phyloP scores from a whole-genome alignment of 345 rosid genomes.

The Rhodomyrtus tomentosa region DNA sequence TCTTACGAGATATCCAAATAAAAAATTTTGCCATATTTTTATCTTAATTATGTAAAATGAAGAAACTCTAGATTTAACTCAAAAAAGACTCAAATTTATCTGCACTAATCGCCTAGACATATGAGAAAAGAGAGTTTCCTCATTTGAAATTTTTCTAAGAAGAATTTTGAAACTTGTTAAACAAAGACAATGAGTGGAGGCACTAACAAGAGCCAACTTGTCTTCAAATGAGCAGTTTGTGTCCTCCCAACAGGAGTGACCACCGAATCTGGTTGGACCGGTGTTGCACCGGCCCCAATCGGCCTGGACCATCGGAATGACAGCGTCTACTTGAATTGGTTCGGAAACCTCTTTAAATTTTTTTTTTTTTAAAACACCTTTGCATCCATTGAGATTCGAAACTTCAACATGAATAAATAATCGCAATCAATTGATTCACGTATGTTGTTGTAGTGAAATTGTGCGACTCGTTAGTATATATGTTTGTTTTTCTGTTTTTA shows the following conservation, averaged over 20 bases:
- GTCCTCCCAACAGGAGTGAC: neutral
- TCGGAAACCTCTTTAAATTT: too few species aligned
- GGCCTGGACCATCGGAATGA: rapidly evolving
- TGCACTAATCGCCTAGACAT: neutral
- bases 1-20: neutral
- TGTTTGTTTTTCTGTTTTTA: neutral
- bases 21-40: neutral
- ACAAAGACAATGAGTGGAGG: neutral
- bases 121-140: neutral
- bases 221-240: neutral
- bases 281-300: rapidly evolving
- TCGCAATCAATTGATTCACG: too few species aligned
- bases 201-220: rapidly evolving
- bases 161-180: neutral
- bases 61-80: neutral
- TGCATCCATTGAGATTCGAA: neutral
- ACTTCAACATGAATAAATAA: neutral
- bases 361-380: neutral
- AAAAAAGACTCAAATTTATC: neutral
- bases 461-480: neutral
- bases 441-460: rapidly evolving
- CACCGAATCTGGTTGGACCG: neutral
- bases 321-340: neutral
- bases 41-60: neutral
- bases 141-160: neutral